phyloP scores from a whole-genome alignment of 805 yeast species.

The Teunomyces tritomae region DNA sequence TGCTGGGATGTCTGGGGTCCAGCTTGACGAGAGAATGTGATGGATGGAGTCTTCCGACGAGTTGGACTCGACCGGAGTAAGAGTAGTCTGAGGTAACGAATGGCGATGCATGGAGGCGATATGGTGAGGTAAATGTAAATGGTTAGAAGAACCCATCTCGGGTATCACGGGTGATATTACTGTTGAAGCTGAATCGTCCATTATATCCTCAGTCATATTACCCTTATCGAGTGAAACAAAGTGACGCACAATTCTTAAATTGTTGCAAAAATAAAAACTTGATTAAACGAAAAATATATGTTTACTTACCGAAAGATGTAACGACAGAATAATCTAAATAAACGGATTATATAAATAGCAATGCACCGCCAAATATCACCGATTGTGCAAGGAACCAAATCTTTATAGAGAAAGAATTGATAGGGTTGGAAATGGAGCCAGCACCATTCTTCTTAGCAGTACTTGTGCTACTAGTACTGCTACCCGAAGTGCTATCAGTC shows the following conservation, averaged over 20 bases:
- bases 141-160: background rate
- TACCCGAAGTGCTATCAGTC: constrained; percentile 1
- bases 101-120: background rate
- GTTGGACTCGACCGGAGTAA: background rate
- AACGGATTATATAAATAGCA: constrained; percentile 12
- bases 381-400: constrained; percentile 18
- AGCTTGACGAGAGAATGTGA: constrained; percentile 9
- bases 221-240: background rate
- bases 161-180: background rate
- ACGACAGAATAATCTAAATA: background rate
- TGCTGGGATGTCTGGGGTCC: constrained; percentile 8
- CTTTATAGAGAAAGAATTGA: constrained; percentile 7
- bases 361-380: constrained; percentile 20
- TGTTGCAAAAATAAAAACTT: background rate
- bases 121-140: background rate
- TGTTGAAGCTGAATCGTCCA: too few species aligned
- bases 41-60: constrained; percentile 1
- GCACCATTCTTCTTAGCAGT: constrained; percentile 1
- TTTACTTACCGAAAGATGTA: background rate
- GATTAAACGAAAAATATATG: background rate
- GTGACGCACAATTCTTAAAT: background rate
- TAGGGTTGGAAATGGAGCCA: background rate
- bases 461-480: constrained; percentile 2
- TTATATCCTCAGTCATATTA: too few species aligned
- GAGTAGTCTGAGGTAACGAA: background rate